phyloP scores from a whole-genome alignment of 1,139 yeast genomes.

The Suhomyces anneliseae region DNA sequence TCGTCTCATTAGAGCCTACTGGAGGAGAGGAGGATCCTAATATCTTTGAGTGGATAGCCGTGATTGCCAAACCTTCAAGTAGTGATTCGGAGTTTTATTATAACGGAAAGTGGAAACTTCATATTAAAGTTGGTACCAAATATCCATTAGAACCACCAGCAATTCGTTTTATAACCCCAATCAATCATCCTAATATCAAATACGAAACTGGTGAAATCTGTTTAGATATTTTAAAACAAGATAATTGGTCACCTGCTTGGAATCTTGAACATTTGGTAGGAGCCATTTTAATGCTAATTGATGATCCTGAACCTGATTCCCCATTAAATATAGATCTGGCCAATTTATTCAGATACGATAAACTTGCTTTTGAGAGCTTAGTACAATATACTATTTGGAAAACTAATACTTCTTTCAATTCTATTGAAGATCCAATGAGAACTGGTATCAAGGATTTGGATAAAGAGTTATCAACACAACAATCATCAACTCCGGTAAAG shows the following conservation, averaged over 20 bases:
- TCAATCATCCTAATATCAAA: constrained; percentile 75
- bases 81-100: constrained; percentile 45
- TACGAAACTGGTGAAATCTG: constrained; percentile 65
- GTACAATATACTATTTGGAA: constrained; percentile 62
- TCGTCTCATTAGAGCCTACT: constrained; percentile 45
- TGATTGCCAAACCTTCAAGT: constrained; percentile 52
- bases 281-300: constrained; percentile 68
- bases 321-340: constrained; percentile 88
- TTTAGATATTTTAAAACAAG: constrained; percentile 66
- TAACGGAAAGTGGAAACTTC: constrained; percentile 59
- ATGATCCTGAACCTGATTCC: constrained; percentile 81
- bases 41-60: constrained; percentile 60
- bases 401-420: constrained; percentile 22
- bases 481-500: background rate
- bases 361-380: constrained; percentile 58
- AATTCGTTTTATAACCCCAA: constrained; percentile 60
- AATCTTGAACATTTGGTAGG: constrained; percentile 65
- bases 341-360: constrained; percentile 60
- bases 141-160: constrained; percentile 77
- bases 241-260: constrained; percentile 91
- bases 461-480: background rate
- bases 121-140: constrained; percentile 47
- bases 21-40: constrained; percentile 32
- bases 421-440: constrained; percentile 7
- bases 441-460: constrained; percentile 6